Percentiles rank a stretch among this genome's conserved stretches.
Conservation (phyloP, 2,329 filamentous ascomycete species). For the Talaromyces atroroseus region DNA sequence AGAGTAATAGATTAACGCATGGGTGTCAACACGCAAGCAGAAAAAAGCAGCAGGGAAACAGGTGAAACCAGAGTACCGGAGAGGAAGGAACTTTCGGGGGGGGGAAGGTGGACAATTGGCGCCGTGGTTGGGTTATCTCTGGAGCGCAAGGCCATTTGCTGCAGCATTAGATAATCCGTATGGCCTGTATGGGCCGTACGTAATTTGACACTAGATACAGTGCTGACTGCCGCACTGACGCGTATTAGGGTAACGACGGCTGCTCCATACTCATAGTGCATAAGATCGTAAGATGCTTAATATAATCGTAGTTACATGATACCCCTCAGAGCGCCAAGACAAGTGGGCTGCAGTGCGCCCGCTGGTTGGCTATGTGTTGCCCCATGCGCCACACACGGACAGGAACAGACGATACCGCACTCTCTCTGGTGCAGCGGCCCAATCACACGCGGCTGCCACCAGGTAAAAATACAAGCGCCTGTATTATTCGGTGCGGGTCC, state of each 20-base stretch:
- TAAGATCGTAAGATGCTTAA: neutral
- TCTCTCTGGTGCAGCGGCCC: neutral
- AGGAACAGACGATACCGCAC: neutral
- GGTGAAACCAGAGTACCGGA: neutral
- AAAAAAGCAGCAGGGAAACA: too few relatives aligned
- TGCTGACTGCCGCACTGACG: too few relatives aligned
- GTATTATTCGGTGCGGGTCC: neutral
- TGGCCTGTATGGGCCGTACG: neutral
- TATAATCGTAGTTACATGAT: neutral
- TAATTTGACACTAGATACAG: neutral
- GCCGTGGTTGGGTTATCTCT: neutral
- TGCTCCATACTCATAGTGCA: too few relatives aligned
- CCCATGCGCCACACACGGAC: neutral
- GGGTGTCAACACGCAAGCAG: too few relatives aligned
- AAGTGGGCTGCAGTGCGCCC: neutral
- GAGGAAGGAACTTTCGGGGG: neutral
- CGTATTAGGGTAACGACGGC: too few relatives aligned
- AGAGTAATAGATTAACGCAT: too few relatives aligned
- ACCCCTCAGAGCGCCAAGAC: neutral
- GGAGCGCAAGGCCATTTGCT: neutral
- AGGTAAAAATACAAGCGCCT: neutral
- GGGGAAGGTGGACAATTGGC: too few relatives aligned
- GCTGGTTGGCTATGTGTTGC: neutral
- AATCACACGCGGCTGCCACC: neutral
- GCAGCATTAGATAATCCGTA: neutral